Percentiles rank a stretch among this genome's conserved stretches.
phyloP scores from a whole-genome alignment of 2,329 filamentous ascomycete genomes.

The Chaetothyriales sp. region DNA sequence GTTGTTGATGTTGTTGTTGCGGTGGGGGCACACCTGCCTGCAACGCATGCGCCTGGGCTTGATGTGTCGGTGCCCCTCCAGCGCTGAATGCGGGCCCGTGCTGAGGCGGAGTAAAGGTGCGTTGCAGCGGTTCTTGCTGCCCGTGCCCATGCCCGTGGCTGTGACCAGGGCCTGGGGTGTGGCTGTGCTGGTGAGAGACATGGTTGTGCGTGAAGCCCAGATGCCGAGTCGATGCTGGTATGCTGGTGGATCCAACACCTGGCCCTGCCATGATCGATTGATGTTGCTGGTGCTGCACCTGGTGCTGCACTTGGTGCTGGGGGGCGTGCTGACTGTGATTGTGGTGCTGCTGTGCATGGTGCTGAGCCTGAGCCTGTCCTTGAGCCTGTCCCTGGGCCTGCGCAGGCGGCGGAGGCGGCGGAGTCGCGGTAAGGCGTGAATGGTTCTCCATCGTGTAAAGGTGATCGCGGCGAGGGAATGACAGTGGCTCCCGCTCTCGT shows the following conservation, averaged over 20 bases:
- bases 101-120: not conserved
- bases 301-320: not conserved
- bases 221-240: not conserved
- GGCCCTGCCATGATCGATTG: not conserved
- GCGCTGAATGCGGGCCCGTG: not conserved
- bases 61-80: not conserved
- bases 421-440: not conserved
- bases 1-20: not conserved
- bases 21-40: conserved; percentile 4
- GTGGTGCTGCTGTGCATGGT: no score
- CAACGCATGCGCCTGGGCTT: not conserved
- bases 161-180: not conserved
- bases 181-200: not conserved
- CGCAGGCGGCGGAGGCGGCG: not conserved
- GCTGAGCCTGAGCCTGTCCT: conserved; percentile 1
- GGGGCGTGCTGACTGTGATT: no score
- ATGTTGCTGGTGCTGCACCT: not conserved
- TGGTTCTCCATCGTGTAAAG: not conserved
- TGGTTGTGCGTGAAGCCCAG: not conserved
- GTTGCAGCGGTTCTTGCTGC: not conserved
- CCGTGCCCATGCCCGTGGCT: not conserved
- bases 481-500: conserved; percentile 3
- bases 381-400: conserved; percentile 2
- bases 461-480: not conserved
- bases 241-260: not conserved